Conservation (phyloP, 257 asterid genomes). For the Prunella vulgaris region DNA sequence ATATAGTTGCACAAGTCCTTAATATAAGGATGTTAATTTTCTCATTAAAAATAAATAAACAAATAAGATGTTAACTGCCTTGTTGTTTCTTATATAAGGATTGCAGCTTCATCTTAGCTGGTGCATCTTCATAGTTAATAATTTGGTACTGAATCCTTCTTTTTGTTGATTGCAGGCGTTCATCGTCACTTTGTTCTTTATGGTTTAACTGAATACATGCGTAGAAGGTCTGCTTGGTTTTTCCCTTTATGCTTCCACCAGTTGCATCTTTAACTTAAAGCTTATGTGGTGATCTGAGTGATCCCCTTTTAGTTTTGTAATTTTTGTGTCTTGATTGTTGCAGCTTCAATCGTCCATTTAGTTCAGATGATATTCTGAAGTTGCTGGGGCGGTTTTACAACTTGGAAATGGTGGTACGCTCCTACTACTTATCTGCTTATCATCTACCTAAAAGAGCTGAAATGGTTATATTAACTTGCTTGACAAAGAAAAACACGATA, state of each 20-base stretch:
- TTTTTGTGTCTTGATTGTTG: background rate
- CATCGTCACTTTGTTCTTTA: constrained; percentile 73
- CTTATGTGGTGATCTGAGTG: background rate
- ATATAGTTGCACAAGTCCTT: background rate
- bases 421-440: background rate
- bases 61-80: background rate
- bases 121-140: background rate
- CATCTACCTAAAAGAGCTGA: background rate
- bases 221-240: constrained; percentile 56
- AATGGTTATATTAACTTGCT: background rate
- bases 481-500: constrained; percentile 2
- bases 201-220: constrained; percentile 48
- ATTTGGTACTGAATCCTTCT: background rate
- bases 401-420: constrained; percentile 91
- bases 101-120: background rate
- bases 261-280: constrained; percentile 1
- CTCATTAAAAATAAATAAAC: background rate
- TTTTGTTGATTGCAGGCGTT: constrained; percentile 50
- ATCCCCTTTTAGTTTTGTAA: background rate
- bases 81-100: background rate
- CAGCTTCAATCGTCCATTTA: constrained; percentile 78
- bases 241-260: background rate
- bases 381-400: constrained; percentile 86
- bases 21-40: background rate
- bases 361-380: constrained; percentile 78